Conservation (phyloP, 2,329 filamentous ascomycete species). For the Chrysosporium queenslandicum region DNA sequence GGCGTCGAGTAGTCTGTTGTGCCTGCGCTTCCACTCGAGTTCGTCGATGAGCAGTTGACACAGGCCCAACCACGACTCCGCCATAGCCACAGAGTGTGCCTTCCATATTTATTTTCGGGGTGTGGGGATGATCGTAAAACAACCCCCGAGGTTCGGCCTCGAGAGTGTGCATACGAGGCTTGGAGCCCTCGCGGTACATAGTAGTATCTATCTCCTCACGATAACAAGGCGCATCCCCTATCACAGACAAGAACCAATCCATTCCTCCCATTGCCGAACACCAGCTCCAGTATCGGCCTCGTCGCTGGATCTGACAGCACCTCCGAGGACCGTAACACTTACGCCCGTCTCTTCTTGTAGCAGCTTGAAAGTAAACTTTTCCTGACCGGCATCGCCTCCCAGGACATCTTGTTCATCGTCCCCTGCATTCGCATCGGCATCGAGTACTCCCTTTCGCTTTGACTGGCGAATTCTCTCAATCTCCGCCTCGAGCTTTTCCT, state of each 20-base stretch:
- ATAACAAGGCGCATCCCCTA: background rate
- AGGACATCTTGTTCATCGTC: conserved; percentile 70
- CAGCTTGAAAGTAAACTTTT: conserved; percentile 67
- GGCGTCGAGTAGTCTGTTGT: background rate
- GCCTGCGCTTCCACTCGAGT: background rate
- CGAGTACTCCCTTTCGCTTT: conserved; percentile 68
- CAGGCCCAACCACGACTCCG: too few relatives aligned
- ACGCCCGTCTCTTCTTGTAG: conserved; percentile 71
- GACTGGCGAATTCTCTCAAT: conserved; percentile 67
- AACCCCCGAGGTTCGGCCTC: too few relatives aligned
- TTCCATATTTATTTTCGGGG: too few relatives aligned
- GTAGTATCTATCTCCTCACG: background rate
- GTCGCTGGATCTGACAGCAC: conserved; percentile 51
- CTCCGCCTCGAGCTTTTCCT: conserved; percentile 65
- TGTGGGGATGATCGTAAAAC: too few relatives aligned
- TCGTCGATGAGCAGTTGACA: too few relatives aligned
- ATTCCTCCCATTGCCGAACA: conserved; percentile 77
- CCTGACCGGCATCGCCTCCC: conserved; percentile 70
- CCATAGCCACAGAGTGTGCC: too few relatives aligned
- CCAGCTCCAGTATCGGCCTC: conserved; percentile 50
- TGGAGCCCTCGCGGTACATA: background rate
- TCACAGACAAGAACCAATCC: conserved; percentile 70
- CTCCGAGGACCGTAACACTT: conserved; percentile 64
- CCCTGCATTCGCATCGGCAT: conserved; percentile 55
- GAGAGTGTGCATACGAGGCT: background rate